These are phyloP conservation scores for Lindgomyces ingoldianus DNA, from an alignment of 495 filamentous ascomycete genomes.

Conservation along the genomic window DNA sequence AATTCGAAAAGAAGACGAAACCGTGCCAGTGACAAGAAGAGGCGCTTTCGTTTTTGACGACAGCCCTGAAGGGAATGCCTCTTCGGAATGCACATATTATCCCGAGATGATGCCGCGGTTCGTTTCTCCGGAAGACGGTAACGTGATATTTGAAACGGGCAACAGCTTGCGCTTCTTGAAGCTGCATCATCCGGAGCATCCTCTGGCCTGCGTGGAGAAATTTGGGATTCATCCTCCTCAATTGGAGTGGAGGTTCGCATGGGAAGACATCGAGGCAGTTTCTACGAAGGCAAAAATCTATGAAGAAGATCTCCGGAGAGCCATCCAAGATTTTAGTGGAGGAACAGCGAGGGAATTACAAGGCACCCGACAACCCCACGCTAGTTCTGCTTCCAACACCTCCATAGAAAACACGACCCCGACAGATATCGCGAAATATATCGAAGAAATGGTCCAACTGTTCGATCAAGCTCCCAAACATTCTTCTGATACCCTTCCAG, in stretches of 20 bases:
- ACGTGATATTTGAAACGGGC: conserved; percentile 64
- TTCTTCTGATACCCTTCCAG: conserved; percentile 1
- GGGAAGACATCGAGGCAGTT: conserved; percentile 68
- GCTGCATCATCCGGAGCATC: conserved; percentile 73
- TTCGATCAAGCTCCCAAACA: conserved; percentile 21
- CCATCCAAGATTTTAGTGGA: conserved; percentile 38
- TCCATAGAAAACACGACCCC: background rate
- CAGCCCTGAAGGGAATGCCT: conserved; percentile 68
- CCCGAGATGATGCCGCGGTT: conserved; percentile 32
- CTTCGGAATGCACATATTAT: conserved; percentile 39
- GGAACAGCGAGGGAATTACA: too few relatives aligned
- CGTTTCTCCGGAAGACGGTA: conserved; percentile 33
- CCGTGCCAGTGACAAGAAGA: conserved; percentile 48
- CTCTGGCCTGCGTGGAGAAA: conserved; percentile 58
- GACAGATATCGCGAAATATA: background rate
- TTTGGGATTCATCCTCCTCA: conserved; percentile 53
- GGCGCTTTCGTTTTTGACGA: conserved; percentile 43
- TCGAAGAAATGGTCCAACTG: conserved; percentile 17
- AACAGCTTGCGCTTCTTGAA: conserved; percentile 73
- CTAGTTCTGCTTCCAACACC: background rate
- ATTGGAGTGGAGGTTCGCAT: conserved; percentile 73
- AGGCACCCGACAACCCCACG: background rate
- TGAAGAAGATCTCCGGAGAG: conserved; percentile 54
- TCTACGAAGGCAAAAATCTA: conserved; percentile 64
- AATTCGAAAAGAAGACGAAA: conserved; percentile 52